Conservation (phyloP, 805 yeast genomes). For the Ogataea zsoltii region DNA sequence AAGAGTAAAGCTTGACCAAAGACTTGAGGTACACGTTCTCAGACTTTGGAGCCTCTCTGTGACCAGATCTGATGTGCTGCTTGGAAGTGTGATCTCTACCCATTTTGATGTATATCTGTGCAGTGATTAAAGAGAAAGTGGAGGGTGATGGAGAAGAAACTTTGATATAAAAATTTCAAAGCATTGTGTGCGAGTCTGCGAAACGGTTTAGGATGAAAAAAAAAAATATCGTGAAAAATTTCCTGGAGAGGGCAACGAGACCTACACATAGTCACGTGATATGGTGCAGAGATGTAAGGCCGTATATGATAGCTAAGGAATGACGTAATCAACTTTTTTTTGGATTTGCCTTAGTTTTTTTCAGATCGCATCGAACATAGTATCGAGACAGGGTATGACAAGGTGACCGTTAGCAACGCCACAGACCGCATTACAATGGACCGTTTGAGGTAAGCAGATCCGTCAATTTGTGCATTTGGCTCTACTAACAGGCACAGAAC, state of each 20-base stretch:
- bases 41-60: conserved; percentile 99
- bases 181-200: background rate
- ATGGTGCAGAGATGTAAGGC: background rate
- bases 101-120: conserved; percentile 49
- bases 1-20: conserved; percentile 97
- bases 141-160: background rate
- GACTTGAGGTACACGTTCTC: conserved; percentile 98
- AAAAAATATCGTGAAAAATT: conserved; percentile 1
- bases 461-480: background rate
- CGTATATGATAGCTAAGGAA: no score
- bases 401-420: background rate
- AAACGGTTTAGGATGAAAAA: conserved; percentile 3
- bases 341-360: no score
- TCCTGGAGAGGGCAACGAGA: background rate
- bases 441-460: conserved; percentile 19
- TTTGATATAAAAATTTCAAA: background rate
- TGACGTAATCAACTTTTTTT: no score
- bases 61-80: conserved; percentile 94
- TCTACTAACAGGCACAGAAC: conserved; percentile 39
- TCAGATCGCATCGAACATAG: background rate
- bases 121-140: background rate
- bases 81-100: conserved; percentile 97
- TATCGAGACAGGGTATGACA: no score
- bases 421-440: conserved; percentile 14
- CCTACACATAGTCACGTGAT: conserved; percentile 1